Evolutionary conservation across 352 stramenopile genomes (phyloP), one percentile per base, ranked within the genome.

Genomic region (Globisporangium polare): DNA sequence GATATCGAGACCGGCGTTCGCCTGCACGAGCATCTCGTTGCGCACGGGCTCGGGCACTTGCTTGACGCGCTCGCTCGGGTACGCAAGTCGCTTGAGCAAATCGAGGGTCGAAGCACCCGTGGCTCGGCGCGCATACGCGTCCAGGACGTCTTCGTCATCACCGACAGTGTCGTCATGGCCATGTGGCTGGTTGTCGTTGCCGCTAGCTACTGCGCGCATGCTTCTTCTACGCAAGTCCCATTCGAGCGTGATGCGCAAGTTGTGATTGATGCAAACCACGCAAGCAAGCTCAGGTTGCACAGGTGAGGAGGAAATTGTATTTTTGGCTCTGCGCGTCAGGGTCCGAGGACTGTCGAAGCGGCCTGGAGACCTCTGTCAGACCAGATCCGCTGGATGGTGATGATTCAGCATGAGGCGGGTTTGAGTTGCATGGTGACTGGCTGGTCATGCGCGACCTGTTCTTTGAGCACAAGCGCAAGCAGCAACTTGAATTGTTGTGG

Each of bases 31-130:
- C 77, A 92, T 90, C 65, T 89, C 82, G 2, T 66, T 64, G 20
- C 69, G 74, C 26, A 87, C 74, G 22, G 75, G 58, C 2, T 59
- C 20, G 4, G 62, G 37, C 6, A 74, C 15, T 39, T 39, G 41
- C 17, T 42, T 41, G 1, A 35, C 5, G 22, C 9, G 18, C 15
- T 65, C 46, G 27, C 9, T 42, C 10, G 45, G 42, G 2, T 57
- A 53, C n/a, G 63, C 62, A 41, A 72, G 58, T 1, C 71, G 65
- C 66, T 80, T 74, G 63, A 91, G 62, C 31, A 91, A 66, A 27
- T 91, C 82, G 52, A 91, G 71, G 26, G 82, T 88, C 27, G 82
- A 91, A 9, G 81, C 60, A 39, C 63, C 71, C n/a, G 62, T 69
- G 65, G 43, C 56, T 41, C 63, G 63, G 39, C 50, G 54, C 29